Base-by-base conservation (phyloP, 2,329 filamentous ascomycete species). In the Exophiala alcalophila region DNA sequence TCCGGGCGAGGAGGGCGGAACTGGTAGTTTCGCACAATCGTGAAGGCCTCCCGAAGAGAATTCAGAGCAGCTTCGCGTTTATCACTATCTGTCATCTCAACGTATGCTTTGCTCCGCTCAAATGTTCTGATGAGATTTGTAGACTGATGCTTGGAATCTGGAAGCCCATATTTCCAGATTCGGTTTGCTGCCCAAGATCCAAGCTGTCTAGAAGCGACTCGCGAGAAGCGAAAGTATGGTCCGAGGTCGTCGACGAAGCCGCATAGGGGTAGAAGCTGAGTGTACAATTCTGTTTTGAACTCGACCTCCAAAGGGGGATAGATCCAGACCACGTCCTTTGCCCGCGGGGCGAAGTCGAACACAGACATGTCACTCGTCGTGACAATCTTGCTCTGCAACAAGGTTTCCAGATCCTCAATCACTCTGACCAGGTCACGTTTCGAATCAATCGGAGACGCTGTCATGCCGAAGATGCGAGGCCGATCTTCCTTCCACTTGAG, bases 391-490 rank as follows among this genome's bases (percentile, higher is more conserved):
- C 83, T 85, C 59, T 92, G 78, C 1, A 98, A 71, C 25, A 94
- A 70, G 1, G 66, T 73, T 60, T 97, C 91, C 0, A 98, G 75
- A 39, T 64, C 73, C 47, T 69, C 68, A 0, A 86, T 85, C 25
- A 86, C 86, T 47, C 78, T 71, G 11, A 73, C 70, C 19, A 94
- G 75, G 52, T 95, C 81, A 0, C 77, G 76, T 57, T 86, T 84
- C 0, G 86, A 81, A 65, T 97, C 90, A 2, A 96, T 83, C 0
- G 92, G 92, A 0, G 92, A 97, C 5, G 92, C 92, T 1, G 92
- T 98, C 91, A 97, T 96, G 18, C 91, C 91, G 53, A 98, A 85
- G 14, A 98, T 81, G 25, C 82, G 83, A 3, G 92, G 92, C 4
- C 80, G 74, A 0, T 61, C 50, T 1, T 61, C 54, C 20, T 73